Evolutionary conservation across 2,329 filamentous ascomycete genomes (phyloP), one percentile per base, ranked within the genome.

Genomic region (Cladosporium sp.): DNA sequence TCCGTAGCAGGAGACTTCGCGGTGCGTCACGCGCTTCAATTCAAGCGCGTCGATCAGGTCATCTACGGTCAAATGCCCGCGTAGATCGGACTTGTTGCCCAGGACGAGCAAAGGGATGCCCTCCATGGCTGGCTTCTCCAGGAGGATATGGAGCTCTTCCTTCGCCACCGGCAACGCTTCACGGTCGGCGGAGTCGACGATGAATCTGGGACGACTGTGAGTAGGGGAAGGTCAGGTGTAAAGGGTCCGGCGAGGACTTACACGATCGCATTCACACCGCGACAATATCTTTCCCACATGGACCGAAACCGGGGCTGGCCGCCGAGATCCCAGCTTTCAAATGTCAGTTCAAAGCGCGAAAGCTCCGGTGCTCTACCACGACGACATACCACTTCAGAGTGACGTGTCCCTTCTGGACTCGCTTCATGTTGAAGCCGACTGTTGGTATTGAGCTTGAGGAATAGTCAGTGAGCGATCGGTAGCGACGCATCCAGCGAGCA

Each of bases 211-310:
- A 46, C 33, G 22, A 19, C 7, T 53, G 52, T 54, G 9, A 46
- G 49, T 16, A 33, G 37, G 8, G 35, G 13, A 9, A 35, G 4
- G 4, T 16, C 35, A 38, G 11, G 16, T n/a, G 10, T 2, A 14
- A 14, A 6, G n/a, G 16, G 4, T 9, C 9, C 35, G 52, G 43
- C 35, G 10, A 33, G 13, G 45, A 62, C 78, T 70, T 78, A 85
- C 81, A 98, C 88, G 63, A 98, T 96, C 62, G 92, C 92, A 74
- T 95, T 95, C 62, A 97, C 93, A 49, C 90, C 93, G 59, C 91
- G 89, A 74, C 93, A 97, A 72, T 98, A 98, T 67, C 93, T 81
- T 77, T 98, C 93, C 93, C 93, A 98, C 93, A 98, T 98, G 62
- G 89, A 88, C 66, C 93, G 87, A 76, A 97, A 98, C 60, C 92